Conservation (phyloP, 1,284 basidiomycete species). For the Porogramme epimiltina region DNA sequence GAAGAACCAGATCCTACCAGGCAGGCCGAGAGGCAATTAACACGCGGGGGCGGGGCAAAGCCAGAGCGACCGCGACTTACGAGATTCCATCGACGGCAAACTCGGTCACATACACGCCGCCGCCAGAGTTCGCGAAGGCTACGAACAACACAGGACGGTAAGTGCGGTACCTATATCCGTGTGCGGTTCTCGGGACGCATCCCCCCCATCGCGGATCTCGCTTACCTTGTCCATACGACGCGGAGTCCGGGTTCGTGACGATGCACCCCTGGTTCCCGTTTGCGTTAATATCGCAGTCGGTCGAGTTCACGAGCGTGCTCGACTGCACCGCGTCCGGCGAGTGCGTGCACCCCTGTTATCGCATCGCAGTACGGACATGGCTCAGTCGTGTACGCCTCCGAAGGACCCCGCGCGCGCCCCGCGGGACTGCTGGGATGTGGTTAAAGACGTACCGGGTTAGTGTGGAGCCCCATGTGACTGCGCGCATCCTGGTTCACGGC, state of each 20-base stretch:
- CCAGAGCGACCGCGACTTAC: conserved; percentile 37
- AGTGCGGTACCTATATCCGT: too few relatives aligned
- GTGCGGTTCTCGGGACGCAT: not conserved
- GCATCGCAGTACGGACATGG: not conserved
- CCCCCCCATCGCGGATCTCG: conserved; percentile 1
- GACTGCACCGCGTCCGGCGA: conserved; percentile 47
- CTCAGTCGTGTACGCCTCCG: not conserved
- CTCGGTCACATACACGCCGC: conserved; percentile 76
- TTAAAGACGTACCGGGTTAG: conserved; percentile 40
- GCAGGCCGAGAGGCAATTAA: not conserved
- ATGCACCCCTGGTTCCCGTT: conserved; percentile 68
- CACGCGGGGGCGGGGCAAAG: conserved; percentile 1
- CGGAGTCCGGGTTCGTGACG: conserved; percentile 50
- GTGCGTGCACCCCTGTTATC: conserved; percentile 52
- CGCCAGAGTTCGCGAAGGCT: conserved; percentile 62
- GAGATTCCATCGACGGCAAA: conserved; percentile 64
- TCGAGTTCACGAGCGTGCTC: conserved; percentile 55
- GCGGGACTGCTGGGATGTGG: conserved; percentile 1
- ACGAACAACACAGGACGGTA: not conserved
- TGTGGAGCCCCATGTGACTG: conserved; percentile 75
- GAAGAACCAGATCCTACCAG: conserved; percentile 76
- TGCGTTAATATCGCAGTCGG: conserved; percentile 57
- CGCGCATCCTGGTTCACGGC: conserved; percentile 64
- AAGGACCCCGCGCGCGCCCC: too few relatives aligned
- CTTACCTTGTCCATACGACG: conserved; percentile 56